Base-by-base conservation (phyloP, 179 eudicot species). In the Silene vulgaris region DNA sequence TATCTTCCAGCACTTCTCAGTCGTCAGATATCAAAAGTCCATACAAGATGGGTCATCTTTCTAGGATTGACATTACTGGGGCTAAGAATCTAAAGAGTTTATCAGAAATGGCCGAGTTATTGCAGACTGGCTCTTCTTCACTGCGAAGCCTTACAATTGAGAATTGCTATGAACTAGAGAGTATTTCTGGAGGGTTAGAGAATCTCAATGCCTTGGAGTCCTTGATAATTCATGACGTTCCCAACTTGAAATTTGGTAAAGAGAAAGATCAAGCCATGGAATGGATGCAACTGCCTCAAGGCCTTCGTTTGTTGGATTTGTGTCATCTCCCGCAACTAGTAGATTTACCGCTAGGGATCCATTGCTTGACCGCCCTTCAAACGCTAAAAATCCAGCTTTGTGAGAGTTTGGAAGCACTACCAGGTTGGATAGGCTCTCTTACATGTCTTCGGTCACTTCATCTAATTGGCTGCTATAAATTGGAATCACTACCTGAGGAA, bases 241-340 rank as follows among this genome's bases (percentile, higher is more conserved):
- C 73, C 32, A 69, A 69, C 30, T 69, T 69, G 73, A 2, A 60
- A 45, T 69, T 69, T 69, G 1, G 60, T 21, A 16, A 17, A 69
- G 73, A 45, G 59, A 9, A 48, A 11, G 73, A 21, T 35, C 73
- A 23, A 23, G 26, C 26, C 26, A 23, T 23, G 26, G 26, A 23
- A 23, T 23, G 26, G 26, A 23, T 23, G 26, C 26, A 23, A 12
- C 21, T 69, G 56, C 32, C 12, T 19, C 8, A 57, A 13, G 60
- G 75, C 19, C 75, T 73, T 16, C 75, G 68, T 35, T 57, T 50
- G 14, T 73, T 73, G 75, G 75, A 73, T 28, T 73, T 73, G 35
- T 60, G 75, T 30, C 52, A 73, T 73, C 75, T 73, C 29, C 75
- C 75, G 3, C 61, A 35, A 35, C 30, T 73, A 3, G 75, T 73